These are phyloP conservation scores for Paramarasmius palmivorus DNA, from an alignment of 1,284 basidiomycete species.

Conservation along the genomic window DNA sequence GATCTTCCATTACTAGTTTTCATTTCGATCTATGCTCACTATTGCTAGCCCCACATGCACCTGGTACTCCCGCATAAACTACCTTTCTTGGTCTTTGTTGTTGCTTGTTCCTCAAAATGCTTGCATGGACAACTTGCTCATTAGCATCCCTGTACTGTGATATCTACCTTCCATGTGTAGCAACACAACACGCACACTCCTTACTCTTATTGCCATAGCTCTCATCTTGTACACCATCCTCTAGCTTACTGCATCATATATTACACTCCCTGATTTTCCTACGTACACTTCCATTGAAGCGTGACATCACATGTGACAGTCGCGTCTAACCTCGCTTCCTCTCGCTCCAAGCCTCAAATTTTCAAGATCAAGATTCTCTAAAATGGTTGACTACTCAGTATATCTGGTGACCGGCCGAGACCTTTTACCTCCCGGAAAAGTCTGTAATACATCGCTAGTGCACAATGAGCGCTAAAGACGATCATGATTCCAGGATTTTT, in stretches of 20 bases:
- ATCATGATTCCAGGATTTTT: constrained; percentile 58
- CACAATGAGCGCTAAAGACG: not conserved
- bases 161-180: constrained; percentile 2
- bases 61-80: not conserved
- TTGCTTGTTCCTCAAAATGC: not conserved
- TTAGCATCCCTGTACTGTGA: not conserved
- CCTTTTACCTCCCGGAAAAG: constrained; percentile 80
- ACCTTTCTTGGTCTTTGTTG: not conserved
- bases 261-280: not conserved
- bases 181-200: not conserved
- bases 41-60: not conserved
- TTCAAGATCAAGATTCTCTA: not conserved
- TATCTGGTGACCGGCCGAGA: constrained; percentile 88
- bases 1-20: constrained; percentile 7
- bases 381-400: constrained; percentile 68
- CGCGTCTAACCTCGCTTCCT: no score
- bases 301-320: no score
- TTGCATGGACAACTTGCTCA: not conserved
- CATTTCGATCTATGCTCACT: not conserved
- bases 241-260: not conserved
- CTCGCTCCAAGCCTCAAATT: not conserved
- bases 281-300: no score
- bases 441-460: constrained; percentile 26
- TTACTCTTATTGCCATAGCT: no score
- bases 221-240: constrained; percentile 2